Evolutionary conservation across 805 yeast species (phyloP).

Genomic region (Metschnikowia hibisci): DNA sequence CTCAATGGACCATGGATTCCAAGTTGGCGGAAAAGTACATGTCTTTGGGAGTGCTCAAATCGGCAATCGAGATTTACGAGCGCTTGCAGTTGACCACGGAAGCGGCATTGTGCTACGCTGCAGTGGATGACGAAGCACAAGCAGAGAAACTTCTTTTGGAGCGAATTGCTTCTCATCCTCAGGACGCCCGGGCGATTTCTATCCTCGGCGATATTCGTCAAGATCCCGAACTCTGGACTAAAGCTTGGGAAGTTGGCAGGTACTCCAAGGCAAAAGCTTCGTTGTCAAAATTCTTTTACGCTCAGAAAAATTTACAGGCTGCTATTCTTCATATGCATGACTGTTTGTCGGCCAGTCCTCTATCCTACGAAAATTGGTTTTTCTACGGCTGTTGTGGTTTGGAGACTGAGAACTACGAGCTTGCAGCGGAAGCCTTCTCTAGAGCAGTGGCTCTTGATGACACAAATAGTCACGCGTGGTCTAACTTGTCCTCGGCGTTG

Average conservation of each 20-base stretch:
- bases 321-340: conserved; percentile 72
- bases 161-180: conserved; percentile 54
- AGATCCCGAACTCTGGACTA: conserved; percentile 73
- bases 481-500: conserved; percentile 81
- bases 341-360: conserved; percentile 67
- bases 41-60: conserved; percentile 76
- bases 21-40: conserved; percentile 80
- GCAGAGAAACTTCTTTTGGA: conserved; percentile 59
- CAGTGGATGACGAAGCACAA: conserved; percentile 66
- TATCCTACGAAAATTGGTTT: conserved; percentile 81
- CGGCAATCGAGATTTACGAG: conserved; percentile 87
- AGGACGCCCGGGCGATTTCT: conserved; percentile 79
- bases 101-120: conserved; percentile 86
- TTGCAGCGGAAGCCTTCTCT: conserved; percentile 89
- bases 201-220: conserved; percentile 81
- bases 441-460: conserved; percentile 86
- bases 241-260: conserved; percentile 82
- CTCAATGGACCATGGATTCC: conserved; percentile 83
- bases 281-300: conserved; percentile 66
- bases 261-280: conserved; percentile 86
- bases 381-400: conserved; percentile 88
- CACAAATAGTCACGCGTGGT: conserved; percentile 80
- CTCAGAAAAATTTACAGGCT: conserved; percentile 48
- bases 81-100: conserved; percentile 73
- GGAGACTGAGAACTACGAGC: conserved; percentile 62